A percentile compares a stretch with the other conserved stretches of the same genome.
Conservation (phyloP, 495 filamentous ascomycete species). For the Penicillium pancosmium region DNA sequence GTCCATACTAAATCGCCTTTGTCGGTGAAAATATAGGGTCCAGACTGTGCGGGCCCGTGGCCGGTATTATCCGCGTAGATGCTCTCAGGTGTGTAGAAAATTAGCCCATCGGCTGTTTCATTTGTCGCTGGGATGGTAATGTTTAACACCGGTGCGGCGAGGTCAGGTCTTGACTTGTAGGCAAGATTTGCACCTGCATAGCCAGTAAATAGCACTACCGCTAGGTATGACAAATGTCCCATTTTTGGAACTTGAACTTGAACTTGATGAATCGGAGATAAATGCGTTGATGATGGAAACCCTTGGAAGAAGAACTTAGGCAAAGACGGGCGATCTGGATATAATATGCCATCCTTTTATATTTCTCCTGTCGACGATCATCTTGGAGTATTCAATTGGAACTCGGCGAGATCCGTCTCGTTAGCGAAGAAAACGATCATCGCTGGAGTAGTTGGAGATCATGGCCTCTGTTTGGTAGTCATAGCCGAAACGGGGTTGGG, state of each 20-base stretch:
- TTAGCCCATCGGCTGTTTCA: slow-evolving; percentile 44
- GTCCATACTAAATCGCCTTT: slow-evolving; percentile 52
- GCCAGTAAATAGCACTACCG: slow-evolving; percentile 4
- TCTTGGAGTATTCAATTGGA: slow-evolving; percentile 1
- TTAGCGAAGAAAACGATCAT: neutral
- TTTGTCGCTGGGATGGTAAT: slow-evolving; percentile 50
- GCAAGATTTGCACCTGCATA: slow-evolving; percentile 17
- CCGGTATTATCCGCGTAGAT: slow-evolving; percentile 42
- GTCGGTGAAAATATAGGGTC: slow-evolving; percentile 51
- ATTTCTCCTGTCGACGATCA: neutral
- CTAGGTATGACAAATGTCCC: neutral
- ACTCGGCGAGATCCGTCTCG: neutral
- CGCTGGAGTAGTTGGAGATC: neutral
- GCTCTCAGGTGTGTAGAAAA: slow-evolving; percentile 53
- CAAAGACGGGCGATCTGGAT: neutral
- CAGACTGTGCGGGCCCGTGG: slow-evolving; percentile 50
- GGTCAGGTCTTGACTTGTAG: slow-evolving; percentile 47
- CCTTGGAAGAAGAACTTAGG: neutral
- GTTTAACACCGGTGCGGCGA: slow-evolving; percentile 50
- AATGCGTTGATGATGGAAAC: neutral
- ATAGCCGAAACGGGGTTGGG: slow-evolving; percentile 6
- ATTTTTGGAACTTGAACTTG: neutral
- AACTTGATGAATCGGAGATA: neutral
- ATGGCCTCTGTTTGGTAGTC: slow-evolving; percentile 9
- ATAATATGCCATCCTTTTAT: neutral